Base-by-base conservation (phyloP, 2,329 filamentous ascomycete genomes). In the Metarhizium guizhouense region DNA sequence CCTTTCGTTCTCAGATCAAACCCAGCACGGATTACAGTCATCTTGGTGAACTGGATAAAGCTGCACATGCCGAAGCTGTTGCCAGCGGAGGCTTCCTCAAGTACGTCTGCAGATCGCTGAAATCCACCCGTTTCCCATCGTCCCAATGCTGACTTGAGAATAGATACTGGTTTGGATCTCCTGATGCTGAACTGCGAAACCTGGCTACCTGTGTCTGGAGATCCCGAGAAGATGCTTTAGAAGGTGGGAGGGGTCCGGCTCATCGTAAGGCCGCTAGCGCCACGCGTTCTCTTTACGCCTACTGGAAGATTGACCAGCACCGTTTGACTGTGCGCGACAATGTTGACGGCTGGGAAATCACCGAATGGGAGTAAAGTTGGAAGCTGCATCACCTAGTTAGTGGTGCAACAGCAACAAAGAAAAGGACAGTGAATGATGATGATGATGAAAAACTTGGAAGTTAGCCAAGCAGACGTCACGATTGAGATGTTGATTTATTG, bases 141-240 rank as follows among this genome's bases (percentile, higher is more conserved):
- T 16, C 16, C 20, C 45, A n/a, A 30, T 54, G 53, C 63, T 67
- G 56, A 65, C 60, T 11, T 54, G 30, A 36, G 18, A 48, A 50
- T 60, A 85, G 83, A 70, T 96, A 96, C 71, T 96, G 92, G 90
- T 96, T 95, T 69, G 90, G 90, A 2, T 77, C 74, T 38, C 85
- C 87, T 20, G 84, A 95, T 72, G 74, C 69, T 47, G 76, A 87
- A 53, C 79, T 86, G 59, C 77, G 83, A 65, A 96, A 96, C 72
- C 71, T 96, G 64, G 92, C 92, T 47, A 96, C 91, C 51, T 91
- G 84, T 68, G 68, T 87, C 58, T 87, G 84, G 84, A 75, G 82
- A 60, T 79, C 78, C 36, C 74, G 76, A 47, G 74, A 80, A 45
- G 82, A 86, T 65, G 84, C 84, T 42, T 76, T 73, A 62, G 75